phyloP scores from a whole-genome alignment of 805 yeast species.

The Kodamaea kaohsiungensis region DNA sequence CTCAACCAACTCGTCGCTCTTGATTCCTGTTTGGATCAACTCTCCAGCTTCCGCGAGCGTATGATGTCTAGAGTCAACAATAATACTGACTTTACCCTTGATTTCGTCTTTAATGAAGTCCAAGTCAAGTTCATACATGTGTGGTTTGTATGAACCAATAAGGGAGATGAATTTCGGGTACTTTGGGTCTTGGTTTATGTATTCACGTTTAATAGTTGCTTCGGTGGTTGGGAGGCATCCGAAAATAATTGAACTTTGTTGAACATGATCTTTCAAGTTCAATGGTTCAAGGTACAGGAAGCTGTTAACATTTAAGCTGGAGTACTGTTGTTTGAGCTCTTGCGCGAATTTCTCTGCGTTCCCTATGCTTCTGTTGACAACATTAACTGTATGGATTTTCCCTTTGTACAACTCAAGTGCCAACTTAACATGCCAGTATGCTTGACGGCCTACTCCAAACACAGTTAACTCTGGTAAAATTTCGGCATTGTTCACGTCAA shows the following conservation, averaged over 20 bases:
- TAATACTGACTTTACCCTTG: constrained; percentile 40
- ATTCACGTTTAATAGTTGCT: constrained; percentile 42
- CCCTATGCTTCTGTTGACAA: constrained; percentile 44
- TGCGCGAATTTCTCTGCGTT: constrained; percentile 38
- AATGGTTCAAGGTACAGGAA: constrained; percentile 18
- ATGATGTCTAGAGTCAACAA: constrained; percentile 63
- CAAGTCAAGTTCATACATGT: constrained; percentile 62
- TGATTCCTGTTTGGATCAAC: constrained; percentile 47
- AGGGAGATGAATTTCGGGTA: constrained; percentile 47
- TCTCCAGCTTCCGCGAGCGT: constrained; percentile 66
- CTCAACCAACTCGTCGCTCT: constrained; percentile 44
- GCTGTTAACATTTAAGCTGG: constrained; percentile 23
- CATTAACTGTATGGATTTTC: constrained; percentile 39
- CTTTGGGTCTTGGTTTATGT: constrained; percentile 28
- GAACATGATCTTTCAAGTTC: constrained; percentile 24
- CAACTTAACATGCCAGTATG: constrained; percentile 60
- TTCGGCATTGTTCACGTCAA: constrained; percentile 20
- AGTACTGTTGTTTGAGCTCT: constrained; percentile 27
- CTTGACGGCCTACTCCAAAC: constrained; percentile 66
- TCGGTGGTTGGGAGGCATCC: constrained; percentile 62
- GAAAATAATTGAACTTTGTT: constrained; percentile 49
- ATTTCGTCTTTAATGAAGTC: constrained; percentile 34
- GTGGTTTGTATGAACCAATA: constrained; percentile 69
- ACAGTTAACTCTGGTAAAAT: constrained; percentile 35
- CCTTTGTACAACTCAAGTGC: constrained; percentile 41